phyloP scores from a whole-genome alignment of 371 early-diverging fungal species.

The Lichtheimia ramosa region DNA sequence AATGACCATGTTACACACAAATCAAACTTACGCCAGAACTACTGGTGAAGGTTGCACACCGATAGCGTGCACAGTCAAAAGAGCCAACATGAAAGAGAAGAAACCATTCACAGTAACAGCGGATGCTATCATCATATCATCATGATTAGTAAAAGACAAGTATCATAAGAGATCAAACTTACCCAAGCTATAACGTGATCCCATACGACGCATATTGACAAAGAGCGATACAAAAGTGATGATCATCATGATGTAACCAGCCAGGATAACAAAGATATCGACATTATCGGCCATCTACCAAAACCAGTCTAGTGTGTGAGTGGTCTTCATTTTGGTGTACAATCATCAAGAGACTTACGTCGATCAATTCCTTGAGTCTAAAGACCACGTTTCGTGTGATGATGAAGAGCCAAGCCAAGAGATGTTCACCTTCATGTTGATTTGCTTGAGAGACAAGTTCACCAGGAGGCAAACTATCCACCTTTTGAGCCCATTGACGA shows the following conservation, averaged over 20 bases:
- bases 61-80: slow-evolving; percentile 58
- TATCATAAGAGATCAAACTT: slow-evolving; percentile 11
- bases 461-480: slow-evolving; percentile 35
- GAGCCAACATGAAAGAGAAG: slow-evolving; percentile 73
- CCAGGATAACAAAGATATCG: slow-evolving; percentile 75
- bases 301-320: not conserved
- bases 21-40: slow-evolving; percentile 49
- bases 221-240: slow-evolving; percentile 78
- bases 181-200: slow-evolving; percentile 78
- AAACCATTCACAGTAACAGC: slow-evolving; percentile 64
- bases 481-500: slow-evolving; percentile 51
- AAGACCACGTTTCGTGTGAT: slow-evolving; percentile 51
- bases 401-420: slow-evolving; percentile 48
- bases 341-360: slow-evolving; percentile 34
- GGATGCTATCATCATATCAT: slow-evolving; percentile 26
- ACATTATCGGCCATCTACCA: slow-evolving; percentile 52
- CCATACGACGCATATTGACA: slow-evolving; percentile 79
- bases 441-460: slow-evolving; percentile 27
- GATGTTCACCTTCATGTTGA: slow-evolving; percentile 19
- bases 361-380: slow-evolving; percentile 58
- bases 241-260: slow-evolving; percentile 78
- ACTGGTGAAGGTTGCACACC: slow-evolving; percentile 63
- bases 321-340: not conserved
- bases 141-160: not conserved
- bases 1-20: slow-evolving; percentile 3